Percentiles rank a stretch among this genome's conserved stretches.
phyloP scores from a whole-genome alignment of 2,329 filamentous ascomycete genomes.

The Talaromyces funiculosus region DNA sequence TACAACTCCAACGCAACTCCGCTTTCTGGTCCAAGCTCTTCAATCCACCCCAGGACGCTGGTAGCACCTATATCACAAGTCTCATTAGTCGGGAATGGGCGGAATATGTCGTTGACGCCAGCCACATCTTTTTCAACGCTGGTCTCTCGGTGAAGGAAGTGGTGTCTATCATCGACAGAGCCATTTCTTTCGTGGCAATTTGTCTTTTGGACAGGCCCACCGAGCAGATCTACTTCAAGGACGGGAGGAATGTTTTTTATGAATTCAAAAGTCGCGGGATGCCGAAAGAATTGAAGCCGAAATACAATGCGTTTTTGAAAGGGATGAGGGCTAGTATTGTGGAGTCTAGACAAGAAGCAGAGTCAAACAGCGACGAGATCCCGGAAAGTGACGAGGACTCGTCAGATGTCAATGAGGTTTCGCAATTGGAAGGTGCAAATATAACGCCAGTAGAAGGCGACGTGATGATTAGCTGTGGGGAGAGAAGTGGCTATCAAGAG shows the following conservation, averaged over 20 bases:
- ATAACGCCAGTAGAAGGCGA: neutral
- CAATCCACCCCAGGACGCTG: neutral
- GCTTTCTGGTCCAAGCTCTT: neutral
- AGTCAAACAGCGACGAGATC: neutral
- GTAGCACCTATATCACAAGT: too few species aligned
- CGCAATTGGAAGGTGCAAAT: neutral
- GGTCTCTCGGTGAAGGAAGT: neutral
- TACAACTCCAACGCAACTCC: neutral
- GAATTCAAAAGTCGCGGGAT: neutral
- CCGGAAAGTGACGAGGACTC: neutral
- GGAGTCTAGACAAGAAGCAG: neutral
- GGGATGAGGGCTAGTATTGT: neutral
- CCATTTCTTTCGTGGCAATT: neutral
- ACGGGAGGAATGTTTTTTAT: neutral
- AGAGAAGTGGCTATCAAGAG: neutral
- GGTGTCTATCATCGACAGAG: neutral
- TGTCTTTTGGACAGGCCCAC: neutral
- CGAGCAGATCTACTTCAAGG: neutral
- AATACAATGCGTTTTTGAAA: neutral
- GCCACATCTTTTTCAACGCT: neutral
- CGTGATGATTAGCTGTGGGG: neutral
- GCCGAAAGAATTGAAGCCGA: neutral
- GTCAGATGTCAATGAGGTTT: neutral
- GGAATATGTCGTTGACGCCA: neutral
- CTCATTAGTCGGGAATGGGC: slow-evolving; percentile 2